Base-by-base conservation (phyloP, 148 eudicot genomes). In the Simmondsia chinensis region DNA sequence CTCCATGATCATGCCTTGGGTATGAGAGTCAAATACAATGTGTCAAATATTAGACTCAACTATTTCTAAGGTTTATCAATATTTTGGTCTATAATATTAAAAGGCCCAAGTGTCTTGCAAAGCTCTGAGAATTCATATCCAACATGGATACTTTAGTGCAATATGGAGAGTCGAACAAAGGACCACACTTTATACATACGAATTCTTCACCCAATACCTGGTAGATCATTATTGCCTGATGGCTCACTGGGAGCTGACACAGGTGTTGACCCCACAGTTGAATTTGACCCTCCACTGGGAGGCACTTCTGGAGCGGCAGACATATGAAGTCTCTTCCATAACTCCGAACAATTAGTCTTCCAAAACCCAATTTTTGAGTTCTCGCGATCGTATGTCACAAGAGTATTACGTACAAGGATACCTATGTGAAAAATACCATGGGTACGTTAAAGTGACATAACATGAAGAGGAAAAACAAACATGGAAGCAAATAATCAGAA, bases 331-430 rank as follows among this genome's bases (percentile, higher is more conserved):
- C 73, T 74, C 48, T 75, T 75, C 94, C 88, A 91, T 59, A 91
- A 60, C 48, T 76, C 83, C 7, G 97, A 79, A 54, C 97, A 91
- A 70, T 85, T 91, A 9, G 97, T 91, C 87, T 85, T 91, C 97
- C 94, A 91, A 46, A 91, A 85, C 26, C 97, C 97, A 37, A 91
- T 69, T 56, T 66, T 76, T 34, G 61, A 75, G 65, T 82, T 69
- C 60, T 76, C 77, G 48, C 97, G 95, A 29, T 91, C 97, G 77
- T 91, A 91, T 28, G 72, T 77, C 59, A 91, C 95, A 37, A 91
- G 77, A 48, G 89, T 85, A 70, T 91, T 91, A 47, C 94, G 94
- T 36, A 76, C 94, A 45, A 91, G 34, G 16, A 91, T 91, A 46
- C 95, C 95, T 91, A 60, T 31, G 3, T 11, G 26, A 53, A 29